Conservation (phyloP, 2,329 filamentous ascomycete genomes). For the Penicillium sp. region DNA sequence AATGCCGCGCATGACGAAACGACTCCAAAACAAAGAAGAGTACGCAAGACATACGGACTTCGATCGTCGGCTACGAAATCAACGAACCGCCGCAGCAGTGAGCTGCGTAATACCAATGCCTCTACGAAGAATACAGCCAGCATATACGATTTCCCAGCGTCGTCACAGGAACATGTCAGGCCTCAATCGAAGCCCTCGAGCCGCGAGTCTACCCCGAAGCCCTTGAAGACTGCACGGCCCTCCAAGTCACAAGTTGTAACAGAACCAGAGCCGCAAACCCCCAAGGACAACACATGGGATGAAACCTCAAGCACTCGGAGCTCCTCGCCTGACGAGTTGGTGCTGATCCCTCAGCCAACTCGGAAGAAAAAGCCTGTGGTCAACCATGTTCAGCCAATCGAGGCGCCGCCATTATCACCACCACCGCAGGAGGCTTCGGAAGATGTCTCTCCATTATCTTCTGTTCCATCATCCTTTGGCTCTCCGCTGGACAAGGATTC, state of each 20-base stretch:
- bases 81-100: neutral
- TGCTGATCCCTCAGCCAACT: conserved; percentile 26
- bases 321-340: conserved; percentile 40
- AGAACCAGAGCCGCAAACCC: neutral
- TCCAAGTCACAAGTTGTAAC: neutral
- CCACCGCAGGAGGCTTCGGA: conserved; percentile 12
- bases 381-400: conserved; percentile 5
- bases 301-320: conserved; percentile 10
- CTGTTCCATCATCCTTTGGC: conserved; percentile 31
- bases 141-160: conserved; percentile 29
- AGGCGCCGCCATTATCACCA: neutral
- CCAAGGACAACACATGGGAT: neutral
- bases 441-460: conserved; percentile 37
- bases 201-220: conserved; percentile 6
- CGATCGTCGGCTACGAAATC: conserved; percentile 10
- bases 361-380: conserved; percentile 7
- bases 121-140: conserved; percentile 10
- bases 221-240: neutral
- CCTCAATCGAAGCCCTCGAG: conserved; percentile 4
- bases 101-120: neutral
- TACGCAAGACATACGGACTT: conserved; percentile 12
- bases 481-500: conserved; percentile 11
- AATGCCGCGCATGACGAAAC: neutral
- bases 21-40: conserved; percentile 13
- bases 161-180: conserved; percentile 6